Evolutionary conservation across 352 stramenopile species (phyloP).

Genomic region (Globisporangium orthogonon): DNA sequence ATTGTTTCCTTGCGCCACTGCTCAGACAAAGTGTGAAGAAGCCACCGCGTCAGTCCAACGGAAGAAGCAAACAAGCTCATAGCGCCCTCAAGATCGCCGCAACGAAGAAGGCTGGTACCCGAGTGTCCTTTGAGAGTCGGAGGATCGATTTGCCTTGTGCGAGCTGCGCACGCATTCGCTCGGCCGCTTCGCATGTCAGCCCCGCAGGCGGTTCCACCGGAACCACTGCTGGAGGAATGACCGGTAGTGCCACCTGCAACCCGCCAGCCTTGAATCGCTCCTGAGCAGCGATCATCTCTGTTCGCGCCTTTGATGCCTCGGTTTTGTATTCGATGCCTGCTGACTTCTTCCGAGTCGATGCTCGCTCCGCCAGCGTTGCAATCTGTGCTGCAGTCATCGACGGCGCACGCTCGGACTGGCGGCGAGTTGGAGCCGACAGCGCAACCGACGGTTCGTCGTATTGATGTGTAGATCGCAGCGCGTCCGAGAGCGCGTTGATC

Average conservation of each 20-base stretch:
- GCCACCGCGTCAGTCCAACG: background rate
- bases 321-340: conserved; percentile 9
- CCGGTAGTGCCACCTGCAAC: background rate
- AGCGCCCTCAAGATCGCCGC: background rate
- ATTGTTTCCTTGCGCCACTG: conserved; percentile 36
- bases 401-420: conserved; percentile 11
- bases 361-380: background rate
- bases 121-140: conserved; percentile 14
- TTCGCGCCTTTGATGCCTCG: background rate
- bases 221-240: background rate
- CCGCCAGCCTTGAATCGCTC: conserved; percentile 6
- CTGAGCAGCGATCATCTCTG: background rate
- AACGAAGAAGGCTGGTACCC: background rate
- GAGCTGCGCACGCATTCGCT: conserved; percentile 10
- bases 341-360: conserved; percentile 10
- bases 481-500: conserved; percentile 12
- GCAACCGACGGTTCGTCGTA: background rate
- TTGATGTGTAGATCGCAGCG: conserved; percentile 1
- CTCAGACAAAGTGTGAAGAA: background rate
- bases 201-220: conserved; percentile 1
- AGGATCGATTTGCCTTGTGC: conserved; percentile 13
- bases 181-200: background rate
- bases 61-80: background rate
- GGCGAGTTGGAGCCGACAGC: background rate
- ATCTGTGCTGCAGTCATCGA: conserved; percentile 8